Evolutionary conservation across 257 asterid genomes (phyloP), one percentile per base, ranked within the genome.

Genomic region (Fraxinus quadrangulata): DNA sequence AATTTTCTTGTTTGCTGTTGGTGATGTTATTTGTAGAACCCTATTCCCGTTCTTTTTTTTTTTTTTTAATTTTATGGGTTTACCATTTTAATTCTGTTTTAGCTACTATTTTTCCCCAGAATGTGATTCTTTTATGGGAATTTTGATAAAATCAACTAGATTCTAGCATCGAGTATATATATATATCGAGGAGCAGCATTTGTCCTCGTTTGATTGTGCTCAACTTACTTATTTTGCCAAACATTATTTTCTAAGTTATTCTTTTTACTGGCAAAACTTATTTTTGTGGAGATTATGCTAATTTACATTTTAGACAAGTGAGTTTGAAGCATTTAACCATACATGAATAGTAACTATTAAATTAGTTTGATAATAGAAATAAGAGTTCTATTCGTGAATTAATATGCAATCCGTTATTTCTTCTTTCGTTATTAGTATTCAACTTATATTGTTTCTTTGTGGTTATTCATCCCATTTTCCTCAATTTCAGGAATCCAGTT

Each of bases 401-500:
- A 6, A 19, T 19, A 17, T 17, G 23, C 63, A 51, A 51, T 51
- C 63, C 10, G 5, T 51, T 5, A 51, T 17, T 1, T 51, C 63
- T 51, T 17, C 21, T 51, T 51, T 51, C 0, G 23, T 19, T 16
- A 39, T 51, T 1, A 14, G 24, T 51, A 17, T 17, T 47, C 21
- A 47, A 16, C 21, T 51, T 51, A 51, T 51, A 51, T 0, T 8
- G 7, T 70, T 72, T 56, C 42, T 71, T 74, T 23, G 42, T n/a
- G 31, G 45, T 70, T 67, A 61, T 4, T 74, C 61, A 61, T 23
- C 33, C 6, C 2, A 54, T 39, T 73, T 34, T 71, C 49, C 67
- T 70, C 12, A 1, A 73, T 72, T 75, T 31, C 81, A 82, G 89
- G 83, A 75, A 77, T 77, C 77, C 70, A 13, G 39, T 42, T 28